Evolutionary conservation across 441 rosid species (phyloP), one percentile per base, ranked within the genome.

Genomic region (Sinapis alba): DNA sequence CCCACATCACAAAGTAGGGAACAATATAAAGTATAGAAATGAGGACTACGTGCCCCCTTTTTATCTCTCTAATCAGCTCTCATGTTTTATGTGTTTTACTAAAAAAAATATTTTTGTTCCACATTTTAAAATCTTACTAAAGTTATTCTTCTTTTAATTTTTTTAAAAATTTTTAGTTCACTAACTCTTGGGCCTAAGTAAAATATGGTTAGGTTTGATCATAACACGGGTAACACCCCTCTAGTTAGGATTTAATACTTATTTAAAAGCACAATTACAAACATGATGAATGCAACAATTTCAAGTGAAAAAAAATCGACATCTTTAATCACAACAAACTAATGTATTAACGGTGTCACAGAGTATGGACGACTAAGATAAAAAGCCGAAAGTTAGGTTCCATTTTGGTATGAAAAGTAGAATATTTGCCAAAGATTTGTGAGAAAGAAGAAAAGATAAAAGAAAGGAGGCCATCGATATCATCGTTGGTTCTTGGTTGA

Each of bases 301-400:
- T 59, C 62, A 66, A 67, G 56, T 16, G 34, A 20, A 30, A 32
- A 3, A 67, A 60, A 60, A 61, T 68, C 32, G 23, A 75, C 26
- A 51, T 51, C 47, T 34, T 7, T 53, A 62, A 75, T 36, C 32
- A 75, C 47, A 51, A 13, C 56, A 8, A 18, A 50, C 21, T 18
- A 3, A 67, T 60, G 50, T 68, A 1, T 19, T 21, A 36, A 53
- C 57, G 26, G 28, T 65, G 38, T 43, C 34, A 62, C 15, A 54
- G 51, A 63, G 66, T 45, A 16, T n/a, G 62, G 62, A 64, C 75
- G 62, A 69, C 59, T 62, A 62, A 15, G 24, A 43, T 69, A 41
- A 36, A 64, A 76, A 69, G n/a, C 74, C 75, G 75, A 69, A 69
- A 76, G 80, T 70, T 64, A 62, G 61, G 75, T 53, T 76, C 71